These are phyloP conservation scores for Chenopodium berlandieri DNA, from an alignment of 148 eudicot genomes.

Conservation along the genomic window DNA sequence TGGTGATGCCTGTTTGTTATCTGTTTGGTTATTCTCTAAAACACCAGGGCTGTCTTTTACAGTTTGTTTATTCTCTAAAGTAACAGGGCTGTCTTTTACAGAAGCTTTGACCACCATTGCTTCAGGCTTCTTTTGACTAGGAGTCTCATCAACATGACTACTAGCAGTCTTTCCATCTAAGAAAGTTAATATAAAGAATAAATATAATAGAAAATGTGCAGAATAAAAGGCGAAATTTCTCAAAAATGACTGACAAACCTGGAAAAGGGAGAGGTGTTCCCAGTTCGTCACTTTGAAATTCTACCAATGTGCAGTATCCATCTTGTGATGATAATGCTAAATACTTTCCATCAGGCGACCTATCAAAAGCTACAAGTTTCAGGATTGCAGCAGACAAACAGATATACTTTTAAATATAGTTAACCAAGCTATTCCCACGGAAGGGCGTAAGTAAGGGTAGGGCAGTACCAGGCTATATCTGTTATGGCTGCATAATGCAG, in stretches of 20 bases:
- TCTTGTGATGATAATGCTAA: constrained; percentile 89
- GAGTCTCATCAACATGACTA: constrained; percentile 17
- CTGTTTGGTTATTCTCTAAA: constrained; percentile 25
- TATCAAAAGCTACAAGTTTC: constrained; percentile 19
- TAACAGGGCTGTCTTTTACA: constrained; percentile 19
- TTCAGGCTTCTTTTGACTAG: constrained; percentile 23
- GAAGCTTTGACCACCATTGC: constrained; percentile 30
- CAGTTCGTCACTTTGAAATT: constrained; percentile 78
- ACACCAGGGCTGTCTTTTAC: constrained; percentile 20
- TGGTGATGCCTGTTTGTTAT: constrained; percentile 21
- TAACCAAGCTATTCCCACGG: background rate
- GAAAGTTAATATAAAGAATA: background rate
- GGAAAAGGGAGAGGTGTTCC: constrained; percentile 54
- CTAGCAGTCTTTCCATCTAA: constrained; percentile 32
- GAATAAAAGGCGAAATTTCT: background rate
- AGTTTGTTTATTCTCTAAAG: constrained; percentile 24
- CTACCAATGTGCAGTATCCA: constrained; percentile 89
- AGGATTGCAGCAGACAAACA: background rate
- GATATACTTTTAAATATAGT: background rate
- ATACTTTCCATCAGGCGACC: constrained; percentile 78
- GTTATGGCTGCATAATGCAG: constrained; percentile 96
- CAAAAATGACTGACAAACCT: constrained; percentile 46
- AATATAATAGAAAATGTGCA: background rate
- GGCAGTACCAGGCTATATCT: constrained; percentile 78
- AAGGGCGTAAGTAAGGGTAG: background rate